phyloP scores from a whole-genome alignment of 495 filamentous ascomycete species.

The Baudoinia panamericana region DNA sequence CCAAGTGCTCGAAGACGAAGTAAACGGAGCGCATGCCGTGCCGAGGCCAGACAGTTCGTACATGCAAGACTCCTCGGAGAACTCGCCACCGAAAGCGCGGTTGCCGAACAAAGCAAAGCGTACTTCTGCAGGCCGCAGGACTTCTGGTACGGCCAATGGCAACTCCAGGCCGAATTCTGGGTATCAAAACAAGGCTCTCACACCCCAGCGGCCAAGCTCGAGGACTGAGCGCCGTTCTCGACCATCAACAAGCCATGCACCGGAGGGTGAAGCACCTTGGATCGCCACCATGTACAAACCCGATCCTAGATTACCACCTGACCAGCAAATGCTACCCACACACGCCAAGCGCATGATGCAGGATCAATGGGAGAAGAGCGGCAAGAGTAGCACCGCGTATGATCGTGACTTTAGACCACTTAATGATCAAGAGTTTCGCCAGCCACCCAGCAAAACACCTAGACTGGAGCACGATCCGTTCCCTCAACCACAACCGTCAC shows the following conservation, averaged over 20 bases:
- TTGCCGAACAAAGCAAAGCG: constrained; percentile 23
- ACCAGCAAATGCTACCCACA: constrained; percentile 89
- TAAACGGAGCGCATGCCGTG: constrained; percentile 30
- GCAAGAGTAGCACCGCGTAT: constrained; percentile 65
- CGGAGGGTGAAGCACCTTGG: constrained; percentile 94
- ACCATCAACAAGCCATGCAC: constrained; percentile 47
- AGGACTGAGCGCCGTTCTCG: constrained; percentile 26
- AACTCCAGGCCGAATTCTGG: constrained; percentile 4
- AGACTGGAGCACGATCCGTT: background rate
- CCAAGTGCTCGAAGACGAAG: constrained; percentile 41
- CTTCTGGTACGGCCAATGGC: constrained; percentile 1
- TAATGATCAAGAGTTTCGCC: constrained; percentile 33
- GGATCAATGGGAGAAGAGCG: constrained; percentile 88
- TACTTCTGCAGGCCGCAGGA: constrained; percentile 25
- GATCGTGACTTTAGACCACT: constrained; percentile 73
- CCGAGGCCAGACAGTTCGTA: constrained; percentile 10
- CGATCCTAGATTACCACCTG: constrained; percentile 83
- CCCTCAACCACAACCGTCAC: background rate
- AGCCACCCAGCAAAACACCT: constrained; percentile 6
- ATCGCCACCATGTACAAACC: constrained; percentile 89
- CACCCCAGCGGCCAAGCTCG: constrained; percentile 5
- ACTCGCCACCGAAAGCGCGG: constrained; percentile 28
- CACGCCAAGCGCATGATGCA: constrained; percentile 84
- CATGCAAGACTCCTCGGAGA: constrained; percentile 1
- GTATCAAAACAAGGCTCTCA: constrained; percentile 8